Evolutionary conservation across 805 yeast genomes (phyloP).

Genomic region (Yamadazyma olivae): DNA sequence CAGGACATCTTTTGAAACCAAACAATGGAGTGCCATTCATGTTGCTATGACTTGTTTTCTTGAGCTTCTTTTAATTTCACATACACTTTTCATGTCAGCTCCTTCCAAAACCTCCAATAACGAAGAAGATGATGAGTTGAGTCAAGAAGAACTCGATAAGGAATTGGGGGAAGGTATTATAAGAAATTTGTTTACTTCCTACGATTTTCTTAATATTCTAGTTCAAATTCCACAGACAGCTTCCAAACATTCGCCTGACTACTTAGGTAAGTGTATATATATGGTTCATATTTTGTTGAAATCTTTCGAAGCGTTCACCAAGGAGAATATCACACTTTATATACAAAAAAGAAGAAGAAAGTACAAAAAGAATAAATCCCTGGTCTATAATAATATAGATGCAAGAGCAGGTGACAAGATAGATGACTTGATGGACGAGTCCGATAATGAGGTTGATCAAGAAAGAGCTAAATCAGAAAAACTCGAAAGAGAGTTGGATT

Average conservation of each 20-base stretch:
- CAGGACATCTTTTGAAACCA: constrained; percentile 39
- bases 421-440: constrained; percentile 25
- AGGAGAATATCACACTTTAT: constrained; percentile 49
- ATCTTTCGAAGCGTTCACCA: constrained; percentile 63
- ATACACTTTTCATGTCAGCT: constrained; percentile 37
- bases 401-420: constrained; percentile 9
- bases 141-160: constrained; percentile 34
- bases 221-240: constrained; percentile 62
- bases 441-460: constrained; percentile 34
- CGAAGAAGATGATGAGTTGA: constrained; percentile 42
- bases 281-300: constrained; percentile 63
- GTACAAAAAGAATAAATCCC: constrained; percentile 20
- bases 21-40: constrained; percentile 60
- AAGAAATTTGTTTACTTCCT: constrained; percentile 68
- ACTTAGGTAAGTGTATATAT: constrained; percentile 58
- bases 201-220: constrained; percentile 53
- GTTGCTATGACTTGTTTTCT: constrained; percentile 67
- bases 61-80: constrained; percentile 52
- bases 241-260: constrained; percentile 58
- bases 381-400: constrained; percentile 19
- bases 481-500: constrained; percentile 48
- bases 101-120: constrained; percentile 14
- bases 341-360: constrained; percentile 45
- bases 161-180: constrained; percentile 56
- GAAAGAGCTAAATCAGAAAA: constrained; percentile 34